Evolutionary conservation across 331 rosid species (phyloP).

Genomic region (Dryas integrifolia): DNA sequence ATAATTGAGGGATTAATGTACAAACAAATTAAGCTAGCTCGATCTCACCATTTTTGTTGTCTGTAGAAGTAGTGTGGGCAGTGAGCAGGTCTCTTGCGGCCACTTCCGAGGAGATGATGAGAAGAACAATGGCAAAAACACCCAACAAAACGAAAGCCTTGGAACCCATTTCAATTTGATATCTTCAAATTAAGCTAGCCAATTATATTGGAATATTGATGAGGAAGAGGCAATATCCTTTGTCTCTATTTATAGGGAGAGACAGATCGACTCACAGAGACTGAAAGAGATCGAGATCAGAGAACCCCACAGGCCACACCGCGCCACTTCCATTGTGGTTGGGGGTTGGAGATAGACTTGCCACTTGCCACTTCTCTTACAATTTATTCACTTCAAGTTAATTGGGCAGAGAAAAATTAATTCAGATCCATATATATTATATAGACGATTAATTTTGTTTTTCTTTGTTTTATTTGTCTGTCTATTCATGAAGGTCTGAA

Average conservation of each 20-base stretch:
- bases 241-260: slow-evolving; percentile 23
- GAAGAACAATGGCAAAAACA: slow-evolving; percentile 25
- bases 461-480: too few species aligned
- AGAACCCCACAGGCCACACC: background rate
- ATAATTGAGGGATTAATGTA: too few species aligned
- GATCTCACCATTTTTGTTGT: slow-evolving; percentile 5
- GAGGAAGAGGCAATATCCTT: background rate
- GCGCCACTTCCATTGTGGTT: background rate
- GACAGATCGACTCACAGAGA: background rate
- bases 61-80: background rate
- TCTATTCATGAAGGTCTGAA: too few species aligned
- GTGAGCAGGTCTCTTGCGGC: slow-evolving; percentile 13
- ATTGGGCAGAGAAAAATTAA: too few species aligned
- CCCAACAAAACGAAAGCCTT: slow-evolving; percentile 32
- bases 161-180: slow-evolving; percentile 31
- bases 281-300: background rate
- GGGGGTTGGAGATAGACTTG: background rate
- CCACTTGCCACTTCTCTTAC: too few species aligned
- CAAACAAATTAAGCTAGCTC: too few species aligned
- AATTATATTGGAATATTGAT: background rate
- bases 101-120: slow-evolving; percentile 29
- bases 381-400: too few species aligned
- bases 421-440: too few species aligned
- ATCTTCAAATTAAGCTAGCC: background rate
- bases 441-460: too few species aligned